These are phyloP conservation scores for Pochonia chlamydosporia DNA, from an alignment of 2,329 filamentous ascomycete genomes.

Conservation along the genomic window DNA sequence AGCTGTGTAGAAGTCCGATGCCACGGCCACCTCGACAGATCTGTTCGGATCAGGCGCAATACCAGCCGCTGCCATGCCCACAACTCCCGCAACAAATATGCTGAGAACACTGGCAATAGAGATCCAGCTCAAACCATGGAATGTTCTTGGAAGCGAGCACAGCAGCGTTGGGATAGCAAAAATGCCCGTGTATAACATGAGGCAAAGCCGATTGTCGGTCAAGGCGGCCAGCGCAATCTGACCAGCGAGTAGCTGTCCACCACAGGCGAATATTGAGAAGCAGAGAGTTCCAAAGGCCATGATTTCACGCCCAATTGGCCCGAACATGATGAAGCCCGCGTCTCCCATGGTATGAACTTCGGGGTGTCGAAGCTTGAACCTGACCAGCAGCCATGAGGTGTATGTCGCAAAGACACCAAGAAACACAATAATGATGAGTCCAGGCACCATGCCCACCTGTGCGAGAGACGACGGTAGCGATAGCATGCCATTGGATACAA, in stretches of 20 bases:
- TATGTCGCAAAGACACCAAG: slow-evolving; percentile 45
- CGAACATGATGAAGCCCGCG: slow-evolving; percentile 47
- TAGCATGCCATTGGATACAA: slow-evolving; percentile 48
- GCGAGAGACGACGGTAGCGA: slow-evolving; percentile 45
- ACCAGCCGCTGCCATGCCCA: slow-evolving; percentile 45
- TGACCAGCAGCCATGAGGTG: slow-evolving; percentile 41
- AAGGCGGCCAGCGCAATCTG: slow-evolving; percentile 42
- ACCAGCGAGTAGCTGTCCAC: slow-evolving; percentile 44
- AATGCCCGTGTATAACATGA: slow-evolving; percentile 44
- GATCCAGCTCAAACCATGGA: slow-evolving; percentile 42
- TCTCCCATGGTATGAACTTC: slow-evolving; percentile 54
- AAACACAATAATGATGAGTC: slow-evolving; percentile 44
- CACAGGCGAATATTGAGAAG: slow-evolving; percentile 46
- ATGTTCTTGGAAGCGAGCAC: slow-evolving; percentile 41
- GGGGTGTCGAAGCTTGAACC: slow-evolving; percentile 48
- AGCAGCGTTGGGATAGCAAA: slow-evolving; percentile 42
- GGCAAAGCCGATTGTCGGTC: slow-evolving; percentile 40
- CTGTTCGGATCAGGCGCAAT: slow-evolving; percentile 30
- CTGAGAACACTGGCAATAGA: slow-evolving; percentile 37
- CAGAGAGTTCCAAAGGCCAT: slow-evolving; percentile 43
- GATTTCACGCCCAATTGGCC: slow-evolving; percentile 43
- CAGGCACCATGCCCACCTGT: slow-evolving; percentile 45
- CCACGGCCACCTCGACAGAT: slow-evolving; percentile 29
- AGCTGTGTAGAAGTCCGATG: slow-evolving; percentile 25
- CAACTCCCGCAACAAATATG: slow-evolving; percentile 43